Percentiles rank a stretch among this genome's conserved stretches.
Evolutionary conservation across 177 flowering plant species (phyloP).

Genomic region (Vitis hybrid): DNA sequence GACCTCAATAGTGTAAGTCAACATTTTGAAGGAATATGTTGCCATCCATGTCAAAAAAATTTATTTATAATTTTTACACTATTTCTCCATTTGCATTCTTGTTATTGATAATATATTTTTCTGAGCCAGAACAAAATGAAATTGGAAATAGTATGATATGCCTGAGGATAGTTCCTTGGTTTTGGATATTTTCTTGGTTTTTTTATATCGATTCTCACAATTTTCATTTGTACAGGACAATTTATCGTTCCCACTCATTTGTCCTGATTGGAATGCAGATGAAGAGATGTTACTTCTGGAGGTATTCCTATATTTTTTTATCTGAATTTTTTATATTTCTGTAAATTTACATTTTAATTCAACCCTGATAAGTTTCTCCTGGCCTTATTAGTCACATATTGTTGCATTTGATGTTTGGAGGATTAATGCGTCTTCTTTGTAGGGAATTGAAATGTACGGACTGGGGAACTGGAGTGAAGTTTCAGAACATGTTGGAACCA

Average conservation of each 20-base stretch:
- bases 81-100: too few relatives aligned
- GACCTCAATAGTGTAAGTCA: too few relatives aligned
- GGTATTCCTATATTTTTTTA: constrained; percentile 33
- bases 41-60: too few relatives aligned
- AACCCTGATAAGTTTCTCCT: background rate
- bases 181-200: too few relatives aligned
- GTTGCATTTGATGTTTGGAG: constrained; percentile 9
- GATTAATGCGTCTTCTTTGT: constrained; percentile 9
- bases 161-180: background rate
- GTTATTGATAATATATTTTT: too few relatives aligned
- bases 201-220: too few relatives aligned
- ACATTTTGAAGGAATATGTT: too few relatives aligned
- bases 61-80: too few relatives aligned
- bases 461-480: constrained; percentile 93
- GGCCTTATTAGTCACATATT: background rate
- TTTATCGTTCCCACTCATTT: constrained; percentile 62
- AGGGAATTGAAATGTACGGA: constrained; percentile 99
- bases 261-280: constrained; percentile 82
- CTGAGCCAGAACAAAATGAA: background rate
- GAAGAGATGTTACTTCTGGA: constrained; percentile 72
- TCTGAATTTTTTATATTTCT: background rate
- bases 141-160: background rate
- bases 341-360: background rate
- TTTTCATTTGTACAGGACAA: constrained; percentile 48
- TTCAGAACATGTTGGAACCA: constrained; percentile 95